Percentiles rank a stretch among this genome's conserved stretches.
Evolutionary conservation across 352 stramenopile genomes (phyloP).

Genomic region (Thraustochytrium sp.): DNA sequence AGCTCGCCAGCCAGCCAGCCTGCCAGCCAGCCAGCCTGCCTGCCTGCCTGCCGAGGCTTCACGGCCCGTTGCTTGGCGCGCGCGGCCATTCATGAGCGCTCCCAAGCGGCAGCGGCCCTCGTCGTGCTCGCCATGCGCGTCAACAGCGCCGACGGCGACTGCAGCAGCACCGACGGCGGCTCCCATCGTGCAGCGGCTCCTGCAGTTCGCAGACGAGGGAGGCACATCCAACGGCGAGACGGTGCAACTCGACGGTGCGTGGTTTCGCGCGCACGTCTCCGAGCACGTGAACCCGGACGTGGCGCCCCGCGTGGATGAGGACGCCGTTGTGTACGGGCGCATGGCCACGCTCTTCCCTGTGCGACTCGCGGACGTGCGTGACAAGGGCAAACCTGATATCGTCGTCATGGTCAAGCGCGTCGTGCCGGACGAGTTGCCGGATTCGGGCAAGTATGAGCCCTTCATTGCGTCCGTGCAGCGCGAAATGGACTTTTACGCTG

Average conservation of each 20-base stretch:
- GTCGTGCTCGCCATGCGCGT: no score
- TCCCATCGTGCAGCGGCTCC: no score
- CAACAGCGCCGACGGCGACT: no score
- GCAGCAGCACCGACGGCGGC: no score
- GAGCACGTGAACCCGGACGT: background rate
- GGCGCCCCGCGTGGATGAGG: background rate
- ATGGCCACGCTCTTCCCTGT: background rate
- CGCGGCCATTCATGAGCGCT: no score
- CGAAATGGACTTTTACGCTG: slow-evolving; percentile 19
- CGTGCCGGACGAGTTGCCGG: background rate
- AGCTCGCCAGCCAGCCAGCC: no score
- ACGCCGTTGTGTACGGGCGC: background rate
- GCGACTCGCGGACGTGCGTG: background rate
- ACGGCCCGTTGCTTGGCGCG: no score
- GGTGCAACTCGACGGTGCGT: background rate
- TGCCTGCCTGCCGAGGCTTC: no score
- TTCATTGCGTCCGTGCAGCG: background rate
- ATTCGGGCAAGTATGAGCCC: background rate
- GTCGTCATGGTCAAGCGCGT: slow-evolving; percentile 12
- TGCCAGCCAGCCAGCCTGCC: no score
- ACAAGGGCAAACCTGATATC: background rate
- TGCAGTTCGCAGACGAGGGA: no score
- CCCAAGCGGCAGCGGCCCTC: no score
- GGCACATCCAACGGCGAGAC: no score
- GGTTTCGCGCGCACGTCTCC: background rate